Conservation (phyloP, 352 stramenopile genomes). For the Pythium insidiosum region DNA sequence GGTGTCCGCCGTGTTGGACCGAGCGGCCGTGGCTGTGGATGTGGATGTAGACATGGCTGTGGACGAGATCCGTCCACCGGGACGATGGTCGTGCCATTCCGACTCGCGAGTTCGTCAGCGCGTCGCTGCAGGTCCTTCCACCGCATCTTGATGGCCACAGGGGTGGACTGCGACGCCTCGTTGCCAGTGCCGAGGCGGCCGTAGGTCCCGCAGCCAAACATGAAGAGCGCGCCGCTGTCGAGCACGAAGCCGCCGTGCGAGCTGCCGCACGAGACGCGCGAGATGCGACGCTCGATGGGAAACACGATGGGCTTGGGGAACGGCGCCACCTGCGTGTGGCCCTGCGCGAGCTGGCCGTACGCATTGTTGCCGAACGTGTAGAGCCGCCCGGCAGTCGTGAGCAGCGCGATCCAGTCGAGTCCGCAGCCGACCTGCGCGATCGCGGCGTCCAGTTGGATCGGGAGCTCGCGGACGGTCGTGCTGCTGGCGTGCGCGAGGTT, state of each 20-base stretch:
- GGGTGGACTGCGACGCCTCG: constrained; percentile 11
- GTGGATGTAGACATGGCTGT: not conserved
- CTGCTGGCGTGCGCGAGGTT: constrained; percentile 5
- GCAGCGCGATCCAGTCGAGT: constrained; percentile 36
- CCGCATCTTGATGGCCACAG: constrained; percentile 25
- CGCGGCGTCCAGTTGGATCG: constrained; percentile 27
- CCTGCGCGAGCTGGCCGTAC: constrained; percentile 55
- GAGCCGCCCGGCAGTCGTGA: constrained; percentile 32
- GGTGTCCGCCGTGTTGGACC: not conserved
- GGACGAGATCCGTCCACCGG: not conserved
- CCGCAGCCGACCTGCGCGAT: constrained; percentile 40
- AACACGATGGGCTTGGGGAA: constrained; percentile 22
- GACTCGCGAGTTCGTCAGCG: not conserved
- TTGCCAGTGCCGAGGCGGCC: constrained; percentile 39
- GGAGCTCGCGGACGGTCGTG: constrained; percentile 25
- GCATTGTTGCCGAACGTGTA: constrained; percentile 50
- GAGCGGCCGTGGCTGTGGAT: not conserved
- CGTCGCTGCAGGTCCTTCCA: constrained; percentile 25
- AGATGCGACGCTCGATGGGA: constrained; percentile 22
- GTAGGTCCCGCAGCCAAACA: constrained; percentile 62
- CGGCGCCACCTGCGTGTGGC: constrained; percentile 16
- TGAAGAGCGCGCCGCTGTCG: constrained; percentile 49
- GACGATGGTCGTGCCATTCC: constrained; percentile 5
- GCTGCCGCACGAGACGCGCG: constrained; percentile 40
- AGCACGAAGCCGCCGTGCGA: constrained; percentile 50